Evolutionary conservation across 2,329 filamentous ascomycete genomes (phyloP), one percentile per base, ranked within the genome.

Genomic region (Chaetomium sp.): DNA sequence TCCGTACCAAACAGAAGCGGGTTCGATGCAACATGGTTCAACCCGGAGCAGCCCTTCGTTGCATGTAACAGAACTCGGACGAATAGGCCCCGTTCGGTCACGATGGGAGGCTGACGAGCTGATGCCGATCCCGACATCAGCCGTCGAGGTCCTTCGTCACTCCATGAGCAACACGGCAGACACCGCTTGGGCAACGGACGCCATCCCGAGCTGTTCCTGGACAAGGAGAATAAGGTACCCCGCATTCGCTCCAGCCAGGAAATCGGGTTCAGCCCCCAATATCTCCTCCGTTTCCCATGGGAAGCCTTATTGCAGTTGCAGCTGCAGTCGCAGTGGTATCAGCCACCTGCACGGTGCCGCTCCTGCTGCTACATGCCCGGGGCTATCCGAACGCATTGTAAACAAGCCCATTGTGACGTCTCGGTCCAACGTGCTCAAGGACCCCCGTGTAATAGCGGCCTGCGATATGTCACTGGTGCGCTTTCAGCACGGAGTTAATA

Each of bases 191-290:
- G 38, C 16, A 27, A n/a, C 33, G 23, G 29, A 21, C 54, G 13
- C 33, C 33, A 38, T 9, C 21, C 54, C 54, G 54, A 56, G 54
- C 54, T 56, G 9, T 56, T 56, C 31, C 55, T 21, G 50, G 50
- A 53, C 25, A 56, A 23, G 55, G 62, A 53, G 47, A 65, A 62
- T 29, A 38, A 49, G 42, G 31, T 49, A 55, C 55, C 62, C 56
- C 62, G 21, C 61, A 61, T 42, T 62, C n/a, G 53, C 56, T 62
- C 47, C 68, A 68, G 69, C 68, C 70, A 69, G 69, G 69, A 70
- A 70, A 62, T 67, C 69, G 70, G 70, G 69, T 69, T 67, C 62
- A 63, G 54, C 61, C 55, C 57, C 58, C 58, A 55, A 64, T 58
- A 50, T 64, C 19, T 27, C 27, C 23, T 31, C 56, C 47, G 29